Evolutionary conservation across 805 yeast species (phyloP).

Genomic region (Priceomyces castillae): DNA sequence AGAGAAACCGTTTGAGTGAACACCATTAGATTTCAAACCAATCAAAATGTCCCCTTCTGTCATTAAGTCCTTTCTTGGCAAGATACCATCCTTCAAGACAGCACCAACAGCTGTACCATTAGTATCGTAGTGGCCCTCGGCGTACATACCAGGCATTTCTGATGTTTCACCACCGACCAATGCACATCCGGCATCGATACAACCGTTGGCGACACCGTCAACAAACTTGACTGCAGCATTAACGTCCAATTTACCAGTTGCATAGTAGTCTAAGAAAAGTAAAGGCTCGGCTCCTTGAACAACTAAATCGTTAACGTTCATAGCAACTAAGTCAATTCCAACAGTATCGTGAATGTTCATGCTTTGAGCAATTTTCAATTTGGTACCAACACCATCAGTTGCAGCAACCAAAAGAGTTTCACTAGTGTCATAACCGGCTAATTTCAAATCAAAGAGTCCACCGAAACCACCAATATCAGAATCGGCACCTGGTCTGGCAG

Average conservation of each 20-base stretch:
- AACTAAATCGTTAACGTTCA: constrained; percentile 96
- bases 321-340: constrained; percentile 97
- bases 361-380: constrained; percentile 89
- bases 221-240: constrained; percentile 84
- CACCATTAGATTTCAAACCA: constrained; percentile 88
- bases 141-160: constrained; percentile 99
- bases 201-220: constrained; percentile 94
- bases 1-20: constrained; percentile 96
- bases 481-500: constrained; percentile 94
- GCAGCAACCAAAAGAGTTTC: constrained; percentile 91
- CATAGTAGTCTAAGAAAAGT: constrained; percentile 92
- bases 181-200: constrained; percentile 94
- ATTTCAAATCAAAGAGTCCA: constrained; percentile 86
- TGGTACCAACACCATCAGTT: constrained; percentile 99
- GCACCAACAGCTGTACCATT: constrained; percentile 99
- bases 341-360: constrained; percentile 92
- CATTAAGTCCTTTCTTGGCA: constrained; percentile 74
- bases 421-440: constrained; percentile 80
- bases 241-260: constrained; percentile 88
- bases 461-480: constrained; percentile 99
- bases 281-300: constrained; percentile 99
- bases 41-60: constrained; percentile 73
- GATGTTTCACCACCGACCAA: constrained; percentile 98
- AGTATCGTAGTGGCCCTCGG: constrained; percentile 93
- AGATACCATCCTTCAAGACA: constrained; percentile 66